Conservation (phyloP, 2,329 filamentous ascomycete species). For the Claviceps sp. region DNA sequence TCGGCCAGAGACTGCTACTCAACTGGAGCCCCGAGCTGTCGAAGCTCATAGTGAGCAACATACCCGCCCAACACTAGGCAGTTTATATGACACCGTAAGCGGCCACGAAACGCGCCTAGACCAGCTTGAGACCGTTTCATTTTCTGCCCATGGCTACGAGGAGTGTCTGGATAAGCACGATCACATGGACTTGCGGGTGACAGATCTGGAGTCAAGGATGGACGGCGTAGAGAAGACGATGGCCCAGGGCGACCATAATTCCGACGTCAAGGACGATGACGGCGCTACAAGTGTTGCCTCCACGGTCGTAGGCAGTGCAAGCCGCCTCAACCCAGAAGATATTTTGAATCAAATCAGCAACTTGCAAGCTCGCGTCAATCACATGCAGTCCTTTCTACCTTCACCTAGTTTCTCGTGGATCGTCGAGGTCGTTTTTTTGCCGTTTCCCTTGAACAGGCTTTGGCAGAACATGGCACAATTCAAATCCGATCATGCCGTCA, state of each 20-base stretch:
- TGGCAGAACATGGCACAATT: slow-evolving; percentile 41
- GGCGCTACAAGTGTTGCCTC: slow-evolving; percentile 34
- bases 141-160: slow-evolving; percentile 52
- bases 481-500: slow-evolving; percentile 21
- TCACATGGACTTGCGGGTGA: slow-evolving; percentile 49
- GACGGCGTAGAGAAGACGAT: slow-evolving; percentile 49
- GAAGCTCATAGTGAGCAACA: slow-evolving; percentile 10
- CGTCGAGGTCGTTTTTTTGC: slow-evolving; percentile 62
- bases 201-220: slow-evolving; percentile 53
- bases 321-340: slow-evolving; percentile 28
- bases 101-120: slow-evolving; percentile 54
- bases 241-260: slow-evolving; percentile 26
- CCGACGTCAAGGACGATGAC: slow-evolving; percentile 24
- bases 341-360: slow-evolving; percentile 36
- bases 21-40: slow-evolving; percentile 14
- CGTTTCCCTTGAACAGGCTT: slow-evolving; percentile 47
- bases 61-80: slow-evolving; percentile 26
- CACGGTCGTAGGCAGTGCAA: slow-evolving; percentile 28
- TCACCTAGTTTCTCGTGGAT: slow-evolving; percentile 54
- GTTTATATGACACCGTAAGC: slow-evolving; percentile 38
- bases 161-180: slow-evolving; percentile 58
- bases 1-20: slow-evolving; percentile 12
- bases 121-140: slow-evolving; percentile 55
- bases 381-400: slow-evolving; percentile 49
- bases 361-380: slow-evolving; percentile 35